A percentile compares a stretch with the other conserved stretches of the same genome.
These are phyloP conservation scores for Pneumocystis murina DNA, from an alignment of 1,139 yeast genomes.

Conservation along the genomic window DNA sequence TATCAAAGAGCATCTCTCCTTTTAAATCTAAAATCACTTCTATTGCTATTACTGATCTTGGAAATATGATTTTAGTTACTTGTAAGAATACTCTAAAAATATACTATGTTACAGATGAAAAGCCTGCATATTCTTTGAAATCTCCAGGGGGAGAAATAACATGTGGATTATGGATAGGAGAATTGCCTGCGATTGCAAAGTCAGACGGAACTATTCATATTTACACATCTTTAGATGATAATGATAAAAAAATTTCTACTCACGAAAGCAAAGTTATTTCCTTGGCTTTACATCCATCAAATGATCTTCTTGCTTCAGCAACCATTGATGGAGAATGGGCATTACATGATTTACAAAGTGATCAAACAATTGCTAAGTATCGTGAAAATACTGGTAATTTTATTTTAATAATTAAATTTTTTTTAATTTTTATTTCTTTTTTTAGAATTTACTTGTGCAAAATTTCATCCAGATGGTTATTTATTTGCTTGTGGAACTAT, in stretches of 20 bases:
- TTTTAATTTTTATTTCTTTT: not conserved
- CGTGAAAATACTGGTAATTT: not conserved
- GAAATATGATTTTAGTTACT: not conserved
- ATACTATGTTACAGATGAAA: not conserved
- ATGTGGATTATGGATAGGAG: not conserved
- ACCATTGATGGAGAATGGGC: slow-evolving; percentile 2
- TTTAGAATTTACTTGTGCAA: slow-evolving; percentile 23
- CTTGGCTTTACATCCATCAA: slow-evolving; percentile 11
- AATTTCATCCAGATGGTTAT: slow-evolving; percentile 53
- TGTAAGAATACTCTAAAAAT: not conserved
- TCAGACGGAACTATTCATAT: not conserved
- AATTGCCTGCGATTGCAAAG: not conserved
- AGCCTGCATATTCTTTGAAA: not conserved
- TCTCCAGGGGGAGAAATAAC: not conserved
- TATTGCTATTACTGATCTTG: not conserved
- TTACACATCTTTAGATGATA: not conserved
- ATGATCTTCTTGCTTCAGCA: slow-evolving; percentile 6
- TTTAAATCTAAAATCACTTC: not conserved
- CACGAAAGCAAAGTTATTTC: not conserved
- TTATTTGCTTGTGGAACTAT: slow-evolving; percentile 37
- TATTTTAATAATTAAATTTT: not conserved
- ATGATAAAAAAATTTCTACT: not conserved
- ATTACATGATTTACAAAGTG: not conserved
- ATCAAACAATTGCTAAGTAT: not conserved
- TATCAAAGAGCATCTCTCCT: not conserved